These are phyloP conservation scores for Trametopsis cervina DNA, from an alignment of 768 basidiomycete genomes.

Conservation along the genomic window DNA sequence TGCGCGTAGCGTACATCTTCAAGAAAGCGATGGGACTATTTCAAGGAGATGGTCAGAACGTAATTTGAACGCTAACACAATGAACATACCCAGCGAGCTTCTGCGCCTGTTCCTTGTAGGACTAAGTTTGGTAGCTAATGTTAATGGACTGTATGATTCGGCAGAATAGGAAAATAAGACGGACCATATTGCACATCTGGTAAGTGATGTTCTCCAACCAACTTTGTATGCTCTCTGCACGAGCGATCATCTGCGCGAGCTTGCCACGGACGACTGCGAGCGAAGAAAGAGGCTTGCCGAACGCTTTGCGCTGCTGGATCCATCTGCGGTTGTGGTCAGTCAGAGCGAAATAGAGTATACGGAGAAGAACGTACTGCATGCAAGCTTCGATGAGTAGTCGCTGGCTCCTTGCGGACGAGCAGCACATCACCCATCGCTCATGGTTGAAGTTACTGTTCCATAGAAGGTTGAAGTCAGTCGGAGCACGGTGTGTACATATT, in stretches of 20 bases:
- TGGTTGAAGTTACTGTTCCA: constrained; percentile 78
- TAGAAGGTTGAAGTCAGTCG: neutral
- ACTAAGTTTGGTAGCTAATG: constrained; percentile 26
- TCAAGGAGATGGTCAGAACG: neutral
- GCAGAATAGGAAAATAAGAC: constrained; percentile 7
- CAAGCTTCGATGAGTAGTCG: constrained; percentile 76
- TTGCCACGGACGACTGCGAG: constrained; percentile 88
- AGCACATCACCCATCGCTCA: constrained; percentile 90
- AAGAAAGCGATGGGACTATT: constrained; percentile 69
- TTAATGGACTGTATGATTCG: neutral
- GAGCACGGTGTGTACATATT: neutral
- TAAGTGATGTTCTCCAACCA: constrained; percentile 86
- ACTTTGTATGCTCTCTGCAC: constrained; percentile 68
- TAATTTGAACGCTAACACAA: neutral
- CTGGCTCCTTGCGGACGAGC: constrained; percentile 56
- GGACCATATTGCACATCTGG: constrained; percentile 81
- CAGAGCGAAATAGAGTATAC: neutral
- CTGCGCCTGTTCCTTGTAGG: constrained; percentile 65
- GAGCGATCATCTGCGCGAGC: constrained; percentile 83
- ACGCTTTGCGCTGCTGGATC: constrained; percentile 86
- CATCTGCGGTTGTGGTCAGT: constrained; percentile 40
- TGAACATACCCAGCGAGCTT: constrained; percentile 54
- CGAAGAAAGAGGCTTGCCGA: constrained; percentile 78
- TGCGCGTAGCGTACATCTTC: constrained; percentile 71
- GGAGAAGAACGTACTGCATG: constrained; percentile 46